Evolutionary conservation across 441 rosid genomes (phyloP).

Genomic region (Adansonia gregorii): DNA sequence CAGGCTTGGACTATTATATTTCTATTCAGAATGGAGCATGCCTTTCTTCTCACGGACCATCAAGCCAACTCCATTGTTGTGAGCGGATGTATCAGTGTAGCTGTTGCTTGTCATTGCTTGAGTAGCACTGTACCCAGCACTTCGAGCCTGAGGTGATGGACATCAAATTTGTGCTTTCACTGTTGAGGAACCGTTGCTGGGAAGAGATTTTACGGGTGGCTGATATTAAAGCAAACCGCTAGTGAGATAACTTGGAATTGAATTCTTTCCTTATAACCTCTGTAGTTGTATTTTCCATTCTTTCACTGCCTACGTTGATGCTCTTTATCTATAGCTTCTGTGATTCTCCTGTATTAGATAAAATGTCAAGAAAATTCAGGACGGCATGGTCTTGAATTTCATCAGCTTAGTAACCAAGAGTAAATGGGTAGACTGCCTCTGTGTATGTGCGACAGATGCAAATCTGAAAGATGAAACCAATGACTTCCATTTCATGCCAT

Average conservation of each 20-base stretch:
- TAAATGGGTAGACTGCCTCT: neutral
- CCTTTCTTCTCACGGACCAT: constrained; percentile 4
- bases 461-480: neutral
- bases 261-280: neutral
- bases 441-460: neutral
- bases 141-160: neutral
- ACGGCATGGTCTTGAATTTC: neutral
- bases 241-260: constrained; percentile 13
- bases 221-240: constrained; percentile 20
- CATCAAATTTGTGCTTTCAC: constrained; percentile 6
- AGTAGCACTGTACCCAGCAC: neutral
- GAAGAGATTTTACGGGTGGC: constrained; percentile 25
- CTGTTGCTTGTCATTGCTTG: neutral
- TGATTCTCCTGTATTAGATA: constrained; percentile 1
- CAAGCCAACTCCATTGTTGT: neutral
- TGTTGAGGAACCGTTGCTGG: constrained; percentile 8
- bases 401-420: neutral
- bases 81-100: neutral
- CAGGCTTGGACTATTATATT: neutral
- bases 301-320: neutral
- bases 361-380: neutral
- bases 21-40: neutral
- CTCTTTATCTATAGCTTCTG: neutral
- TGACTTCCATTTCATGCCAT: neutral
- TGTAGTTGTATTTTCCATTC: neutral